Evolutionary conservation across 2,329 filamentous ascomycete species (phyloP).

Genomic region (Cordyceps tenuipes): DNA sequence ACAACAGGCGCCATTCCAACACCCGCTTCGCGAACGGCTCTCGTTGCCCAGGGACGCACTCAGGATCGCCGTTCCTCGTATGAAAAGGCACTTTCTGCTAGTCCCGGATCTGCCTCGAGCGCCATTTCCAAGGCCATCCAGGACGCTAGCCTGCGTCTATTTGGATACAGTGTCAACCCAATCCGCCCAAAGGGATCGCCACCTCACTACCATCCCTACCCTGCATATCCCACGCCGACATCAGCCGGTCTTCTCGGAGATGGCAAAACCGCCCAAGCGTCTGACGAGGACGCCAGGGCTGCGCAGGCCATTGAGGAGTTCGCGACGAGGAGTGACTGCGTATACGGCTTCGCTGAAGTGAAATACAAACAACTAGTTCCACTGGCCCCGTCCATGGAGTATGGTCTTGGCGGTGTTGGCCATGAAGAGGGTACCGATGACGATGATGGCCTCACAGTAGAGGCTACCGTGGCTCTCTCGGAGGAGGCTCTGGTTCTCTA

Average conservation of each 20-base stretch:
- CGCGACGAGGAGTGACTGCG: conserved; percentile 87
- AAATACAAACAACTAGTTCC: conserved; percentile 98
- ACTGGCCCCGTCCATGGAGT: conserved; percentile 67
- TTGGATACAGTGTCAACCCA: conserved; percentile 63
- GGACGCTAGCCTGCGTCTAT: conserved; percentile 71
- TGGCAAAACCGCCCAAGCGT: conserved; percentile 44
- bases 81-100: conserved; percentile 63
- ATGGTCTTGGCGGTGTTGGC: conserved; percentile 56
- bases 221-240: conserved; percentile 65
- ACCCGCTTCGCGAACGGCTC: conserved; percentile 62
- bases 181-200: conserved; percentile 63
- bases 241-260: conserved; percentile 58
- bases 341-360: conserved; percentile 95
- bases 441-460: conserved; percentile 72
- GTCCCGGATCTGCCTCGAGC: conserved; percentile 68
- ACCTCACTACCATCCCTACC: conserved; percentile 73
- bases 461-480: conserved; percentile 78
- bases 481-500: conserved; percentile 95
- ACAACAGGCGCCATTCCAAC: conserved; percentile 60
- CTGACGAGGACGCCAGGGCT: conserved; percentile 71
- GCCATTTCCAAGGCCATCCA: conserved; percentile 93
- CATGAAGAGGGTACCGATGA: conserved; percentile 45
- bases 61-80: conserved; percentile 74
- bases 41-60: conserved; percentile 61
- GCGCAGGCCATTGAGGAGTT: conserved; percentile 83